Evolutionary conservation across 2,329 filamentous ascomycete genomes (phyloP), one percentile per base, ranked within the genome.

Genomic region (Escovopsis weberi): DNA sequence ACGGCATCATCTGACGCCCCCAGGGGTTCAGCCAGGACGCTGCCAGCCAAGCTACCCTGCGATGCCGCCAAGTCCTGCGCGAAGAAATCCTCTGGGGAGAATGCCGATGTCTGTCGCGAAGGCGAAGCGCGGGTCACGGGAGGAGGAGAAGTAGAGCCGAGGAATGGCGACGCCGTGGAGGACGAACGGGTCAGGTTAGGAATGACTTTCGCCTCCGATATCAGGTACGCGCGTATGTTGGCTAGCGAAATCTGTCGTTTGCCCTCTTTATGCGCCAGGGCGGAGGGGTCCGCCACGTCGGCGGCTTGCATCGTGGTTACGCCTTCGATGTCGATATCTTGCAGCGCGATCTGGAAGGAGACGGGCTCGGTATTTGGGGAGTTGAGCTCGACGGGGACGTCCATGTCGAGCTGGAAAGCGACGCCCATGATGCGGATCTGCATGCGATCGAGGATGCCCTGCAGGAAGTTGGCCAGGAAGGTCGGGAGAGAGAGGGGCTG

Each of bases 361-460:
- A 80, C 69, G 2, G 70, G 55, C 48, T 81, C 74, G 5, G 69
- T 63, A 2, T 62, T 57, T 4, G 65, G 54, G n/a, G 62, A 57
- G 50, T 56, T 59, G 44, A 63, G 53, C 45, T 80, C 69, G 30
- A 68, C 56, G 2, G 72, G 69, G 8, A 77, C 61, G 39, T 76
- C 67, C 35, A 79, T 63, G 50, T 85, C 78, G 15, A 87, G 62
- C 51, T 79, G 75, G 48, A 87, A 70, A 10, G 69, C 71, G 43
- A 89, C 71, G 26, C 75, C 70, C 40, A 70, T 72, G 45, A 89
- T 75, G 40, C 66, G 68, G 26, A 89, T 63, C 54, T 83, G 75
- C 43, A 80, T 68, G 38, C 83, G 73, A 59, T 91, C 82, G 26
- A 82, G 64, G 39, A 88, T 76, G 28, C 82, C 82, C 50, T 86